phyloP scores from a whole-genome alignment of 805 yeast species.

The Metschnikowia similis region DNA sequence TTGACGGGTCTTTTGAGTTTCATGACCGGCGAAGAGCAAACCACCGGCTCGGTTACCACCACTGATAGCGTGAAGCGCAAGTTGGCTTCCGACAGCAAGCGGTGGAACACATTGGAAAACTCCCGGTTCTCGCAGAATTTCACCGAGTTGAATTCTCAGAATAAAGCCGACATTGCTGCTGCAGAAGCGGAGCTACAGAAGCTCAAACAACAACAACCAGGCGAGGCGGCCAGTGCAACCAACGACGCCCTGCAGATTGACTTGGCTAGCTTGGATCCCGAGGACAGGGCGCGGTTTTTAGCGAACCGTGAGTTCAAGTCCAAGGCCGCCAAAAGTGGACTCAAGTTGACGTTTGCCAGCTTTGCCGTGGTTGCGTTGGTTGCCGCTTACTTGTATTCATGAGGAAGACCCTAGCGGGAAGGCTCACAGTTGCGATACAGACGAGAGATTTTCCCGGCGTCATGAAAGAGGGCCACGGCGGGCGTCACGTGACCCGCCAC shows the following conservation, averaged over 20 bases:
- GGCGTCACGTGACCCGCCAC: too few species aligned
- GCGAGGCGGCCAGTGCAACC: conserved; percentile 4
- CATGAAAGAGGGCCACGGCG: background rate
- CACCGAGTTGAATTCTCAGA: conserved; percentile 57
- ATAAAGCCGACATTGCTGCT: conserved; percentile 28
- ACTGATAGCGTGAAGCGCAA: conserved; percentile 52
- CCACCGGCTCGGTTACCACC: conserved; percentile 78
- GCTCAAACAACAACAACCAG: conserved; percentile 1
- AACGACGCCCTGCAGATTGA: conserved; percentile 20
- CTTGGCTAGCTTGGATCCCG: conserved; percentile 52
- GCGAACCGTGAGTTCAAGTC: conserved; percentile 11
- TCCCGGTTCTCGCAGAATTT: conserved; percentile 58
- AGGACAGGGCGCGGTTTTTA: conserved; percentile 53
- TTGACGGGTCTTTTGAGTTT: conserved; percentile 83
- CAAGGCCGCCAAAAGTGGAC: conserved; percentile 4
- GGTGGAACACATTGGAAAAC: conserved; percentile 56
- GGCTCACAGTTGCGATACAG: too few species aligned
- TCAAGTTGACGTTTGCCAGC: conserved; percentile 23
- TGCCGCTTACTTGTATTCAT: conserved; percentile 22
- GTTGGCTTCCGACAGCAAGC: conserved; percentile 56
- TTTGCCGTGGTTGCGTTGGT: conserved; percentile 30
- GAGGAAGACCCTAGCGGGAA: background rate
- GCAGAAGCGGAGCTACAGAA: conserved; percentile 17
- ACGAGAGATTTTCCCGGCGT: background rate
- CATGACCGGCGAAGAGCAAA: conserved; percentile 83